These are phyloP conservation scores for Talaromyces proteolyticus DNA, from an alignment of 495 filamentous ascomycete genomes.

Conservation along the genomic window DNA sequence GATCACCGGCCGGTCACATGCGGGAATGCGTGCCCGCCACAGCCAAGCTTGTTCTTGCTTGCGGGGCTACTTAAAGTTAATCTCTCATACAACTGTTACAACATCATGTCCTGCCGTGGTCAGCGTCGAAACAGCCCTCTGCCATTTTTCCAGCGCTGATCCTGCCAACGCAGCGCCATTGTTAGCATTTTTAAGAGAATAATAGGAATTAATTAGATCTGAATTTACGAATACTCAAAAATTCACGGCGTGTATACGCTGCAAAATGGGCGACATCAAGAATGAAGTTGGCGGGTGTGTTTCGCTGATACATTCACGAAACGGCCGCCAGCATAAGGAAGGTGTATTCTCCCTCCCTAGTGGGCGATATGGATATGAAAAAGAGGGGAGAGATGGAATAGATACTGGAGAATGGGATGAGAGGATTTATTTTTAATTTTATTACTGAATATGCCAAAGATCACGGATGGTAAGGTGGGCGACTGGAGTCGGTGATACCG, in stretches of 20 bases:
- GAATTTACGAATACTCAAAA: background rate
- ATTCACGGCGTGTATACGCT: background rate
- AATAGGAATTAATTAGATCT: background rate
- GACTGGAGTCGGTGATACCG: too few relatives aligned
- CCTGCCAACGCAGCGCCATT: background rate
- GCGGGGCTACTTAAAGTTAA: too few relatives aligned
- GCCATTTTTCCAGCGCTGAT: background rate
- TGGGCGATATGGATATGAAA: background rate
- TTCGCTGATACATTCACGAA: background rate
- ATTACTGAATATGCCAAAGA: background rate
- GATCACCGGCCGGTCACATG: background rate
- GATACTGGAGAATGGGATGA: conserved; percentile 11
- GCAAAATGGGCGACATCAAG: background rate
- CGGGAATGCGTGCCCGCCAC: background rate
- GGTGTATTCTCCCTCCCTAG: background rate
- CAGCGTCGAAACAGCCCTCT: background rate
- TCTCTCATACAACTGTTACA: too few relatives aligned
- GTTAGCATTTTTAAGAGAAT: background rate
- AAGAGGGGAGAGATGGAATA: background rate
- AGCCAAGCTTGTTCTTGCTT: background rate
- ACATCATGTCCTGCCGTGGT: background rate
- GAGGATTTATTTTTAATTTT: conserved; percentile 13
- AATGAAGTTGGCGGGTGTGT: background rate
- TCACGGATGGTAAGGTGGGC: background rate
- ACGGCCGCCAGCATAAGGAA: background rate